phyloP scores from a whole-genome alignment of 768 basidiomycete genomes.

The Tylopilus sp. region DNA sequence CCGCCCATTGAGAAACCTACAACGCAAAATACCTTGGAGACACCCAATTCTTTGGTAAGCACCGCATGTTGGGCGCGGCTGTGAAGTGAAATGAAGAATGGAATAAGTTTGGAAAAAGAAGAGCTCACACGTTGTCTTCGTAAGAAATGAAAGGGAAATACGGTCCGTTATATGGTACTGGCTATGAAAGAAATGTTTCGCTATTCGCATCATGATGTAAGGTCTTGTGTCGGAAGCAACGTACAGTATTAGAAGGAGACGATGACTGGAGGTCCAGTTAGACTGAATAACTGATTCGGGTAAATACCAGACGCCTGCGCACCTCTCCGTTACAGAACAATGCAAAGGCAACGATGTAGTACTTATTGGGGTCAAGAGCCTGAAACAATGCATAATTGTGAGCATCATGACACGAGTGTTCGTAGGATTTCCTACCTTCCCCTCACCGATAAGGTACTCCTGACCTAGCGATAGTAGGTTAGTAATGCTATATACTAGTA shows the following conservation, averaged over 20 bases:
- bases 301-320: too few relatives aligned
- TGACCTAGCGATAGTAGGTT: too few relatives aligned
- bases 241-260: slow-evolving; percentile 58
- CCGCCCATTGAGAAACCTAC: slow-evolving; percentile 63
- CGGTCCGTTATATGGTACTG: slow-evolving; percentile 55
- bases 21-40: slow-evolving; percentile 17
- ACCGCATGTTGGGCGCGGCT: slow-evolving; percentile 56
- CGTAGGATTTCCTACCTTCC: background rate
- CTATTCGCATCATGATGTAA: too few relatives aligned
- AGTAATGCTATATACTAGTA: too few relatives aligned
- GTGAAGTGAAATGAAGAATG: background rate
- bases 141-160: slow-evolving; percentile 54
- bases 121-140: slow-evolving; percentile 51
- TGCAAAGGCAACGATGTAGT: too few relatives aligned
- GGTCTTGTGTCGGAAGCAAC: too few relatives aligned
- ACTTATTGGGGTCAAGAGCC: too few relatives aligned
- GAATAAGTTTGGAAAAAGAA: background rate
- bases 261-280: slow-evolving; percentile 41
- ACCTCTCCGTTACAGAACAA: too few relatives aligned
- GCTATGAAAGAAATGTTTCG: slow-evolving; percentile 31
- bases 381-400: too few relatives aligned
- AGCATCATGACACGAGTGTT: too few relatives aligned
- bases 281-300: background rate
- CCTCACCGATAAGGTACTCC: too few relatives aligned
- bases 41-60: slow-evolving; percentile 32